These are phyloP conservation scores for Diaporthe citri DNA, from an alignment of 2,329 filamentous ascomycete species.

Conservation along the genomic window DNA sequence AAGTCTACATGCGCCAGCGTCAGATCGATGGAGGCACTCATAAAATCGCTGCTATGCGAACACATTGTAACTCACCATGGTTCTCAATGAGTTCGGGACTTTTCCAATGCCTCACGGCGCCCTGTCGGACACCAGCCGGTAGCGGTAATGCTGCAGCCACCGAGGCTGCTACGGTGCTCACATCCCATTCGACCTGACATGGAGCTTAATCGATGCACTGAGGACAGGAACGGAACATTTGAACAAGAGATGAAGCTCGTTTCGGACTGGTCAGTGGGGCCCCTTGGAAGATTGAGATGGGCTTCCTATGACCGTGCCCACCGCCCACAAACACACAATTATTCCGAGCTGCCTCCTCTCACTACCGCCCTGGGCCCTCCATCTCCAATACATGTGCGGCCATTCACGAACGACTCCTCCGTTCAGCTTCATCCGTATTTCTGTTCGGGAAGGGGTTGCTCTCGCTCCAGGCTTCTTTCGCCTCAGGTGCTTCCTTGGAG, in stretches of 20 bases:
- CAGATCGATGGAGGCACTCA: neutral
- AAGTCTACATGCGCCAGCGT: neutral
- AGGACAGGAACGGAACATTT: constrained; percentile 13
- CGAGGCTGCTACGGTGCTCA: neutral
- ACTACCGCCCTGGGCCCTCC: neutral
- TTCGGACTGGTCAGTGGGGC: constrained; percentile 20
- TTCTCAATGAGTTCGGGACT: neutral
- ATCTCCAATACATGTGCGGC: neutral
- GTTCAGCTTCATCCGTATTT: constrained; percentile 14
- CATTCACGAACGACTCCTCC: neutral
- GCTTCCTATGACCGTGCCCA: constrained; percentile 16
- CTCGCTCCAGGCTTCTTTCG: constrained; percentile 24
- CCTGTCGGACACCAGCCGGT: neutral
- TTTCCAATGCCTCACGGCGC: neutral
- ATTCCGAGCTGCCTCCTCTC: constrained; percentile 12
- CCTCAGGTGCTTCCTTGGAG: constrained; percentile 30
- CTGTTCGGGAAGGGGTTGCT: constrained; percentile 18
- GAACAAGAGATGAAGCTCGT: constrained; percentile 25
- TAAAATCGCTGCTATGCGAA: neutral
- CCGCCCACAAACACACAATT: constrained; percentile 3
- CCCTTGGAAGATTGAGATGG: constrained; percentile 5
- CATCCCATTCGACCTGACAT: constrained; percentile 13
- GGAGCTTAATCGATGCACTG: constrained; percentile 15
- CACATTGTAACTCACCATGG: neutral
- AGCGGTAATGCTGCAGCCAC: neutral